Evolutionary conservation across 2,329 filamentous ascomycete genomes (phyloP), one percentile per base, ranked within the genome.

Genomic region (Calonectria crousiana): DNA sequence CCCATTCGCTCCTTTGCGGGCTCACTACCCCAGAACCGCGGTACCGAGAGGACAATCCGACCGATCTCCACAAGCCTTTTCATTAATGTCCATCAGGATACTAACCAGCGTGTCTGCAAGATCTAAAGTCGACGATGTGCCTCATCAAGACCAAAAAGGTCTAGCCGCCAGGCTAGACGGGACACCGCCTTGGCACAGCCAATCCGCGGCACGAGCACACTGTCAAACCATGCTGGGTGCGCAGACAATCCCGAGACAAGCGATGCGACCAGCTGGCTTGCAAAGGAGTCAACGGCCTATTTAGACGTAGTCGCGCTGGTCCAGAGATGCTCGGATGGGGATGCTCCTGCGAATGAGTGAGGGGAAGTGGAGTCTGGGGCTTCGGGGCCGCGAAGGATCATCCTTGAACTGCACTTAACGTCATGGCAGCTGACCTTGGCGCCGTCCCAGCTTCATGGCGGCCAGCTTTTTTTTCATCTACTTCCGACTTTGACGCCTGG

Each of bases 281-380:
- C 58, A 52, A 18, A 36, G 72, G 34, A 44, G 60, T 66, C 38
- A 28, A 44, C 74, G 67, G 69, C 76, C 60, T 53, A 74, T 76
- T 58, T 71, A 58, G 69, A 51, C 23, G 23, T 49, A 52, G 56
- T 41, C 6, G n/a, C 51, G 65, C 38, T 66, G 44, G 38, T 52
- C 49, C 23, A 32, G 52, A 69, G 52, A 36, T 72, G 53, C 47
- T 67, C 28, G 34, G 66, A 58, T 66, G 58, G 53, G 52, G 53
- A 64, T 56, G 53, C 26, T 56, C 60, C 23, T 66, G 28, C 66
- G 34, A 76, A 60, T 67, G 72, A 64, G 67, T 77, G 78, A 79
- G 78, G 78, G 78, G 78, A 78, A 79, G 78, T 80, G 78, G 78
- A 76, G 78, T 76, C 73, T 66, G 60, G 71, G 74, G 72, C 71